phyloP scores from a whole-genome alignment of 306 rosid genomes.

The Styphnolobium japonicum region DNA sequence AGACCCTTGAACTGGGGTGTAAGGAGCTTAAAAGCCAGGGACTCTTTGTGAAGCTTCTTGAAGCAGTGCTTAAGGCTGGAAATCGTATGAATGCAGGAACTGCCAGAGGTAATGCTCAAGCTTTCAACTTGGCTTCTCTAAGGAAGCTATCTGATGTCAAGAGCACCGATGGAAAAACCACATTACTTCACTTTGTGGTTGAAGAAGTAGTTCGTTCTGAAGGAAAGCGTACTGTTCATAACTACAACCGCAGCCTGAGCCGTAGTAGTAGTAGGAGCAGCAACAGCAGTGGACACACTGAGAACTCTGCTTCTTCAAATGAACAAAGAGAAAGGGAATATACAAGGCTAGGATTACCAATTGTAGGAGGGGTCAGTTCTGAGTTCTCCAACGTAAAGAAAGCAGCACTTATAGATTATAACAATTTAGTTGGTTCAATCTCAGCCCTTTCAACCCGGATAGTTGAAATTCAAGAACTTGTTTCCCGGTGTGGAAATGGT shows the following conservation, averaged over 20 bases:
- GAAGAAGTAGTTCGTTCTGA: constrained; percentile 83
- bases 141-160: constrained; percentile 79
- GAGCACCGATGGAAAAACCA: constrained; percentile 71
- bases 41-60: constrained; percentile 75
- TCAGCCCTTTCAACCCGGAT: constrained; percentile 40
- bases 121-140: constrained; percentile 69
- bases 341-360: constrained; percentile 61
- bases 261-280: constrained; percentile 39
- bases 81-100: constrained; percentile 89
- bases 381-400: constrained; percentile 74
- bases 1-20: constrained; percentile 62
- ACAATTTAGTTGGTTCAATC: constrained; percentile 36
- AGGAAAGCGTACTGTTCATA: constrained; percentile 60
- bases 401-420: constrained; percentile 60
- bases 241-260: constrained; percentile 42
- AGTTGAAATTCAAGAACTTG: constrained; percentile 35
- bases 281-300: constrained; percentile 12
- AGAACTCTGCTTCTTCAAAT: constrained; percentile 21
- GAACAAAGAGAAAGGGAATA: constrained; percentile 67
- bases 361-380: constrained; percentile 78
- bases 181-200: constrained; percentile 83
- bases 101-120: constrained; percentile 81
- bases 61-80: constrained; percentile 85
- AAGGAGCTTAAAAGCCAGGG: constrained; percentile 61
- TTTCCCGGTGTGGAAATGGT: constrained; percentile 34